phyloP scores from a whole-genome alignment of 306 rosid species.

The Hippophae rhamnoides region DNA sequence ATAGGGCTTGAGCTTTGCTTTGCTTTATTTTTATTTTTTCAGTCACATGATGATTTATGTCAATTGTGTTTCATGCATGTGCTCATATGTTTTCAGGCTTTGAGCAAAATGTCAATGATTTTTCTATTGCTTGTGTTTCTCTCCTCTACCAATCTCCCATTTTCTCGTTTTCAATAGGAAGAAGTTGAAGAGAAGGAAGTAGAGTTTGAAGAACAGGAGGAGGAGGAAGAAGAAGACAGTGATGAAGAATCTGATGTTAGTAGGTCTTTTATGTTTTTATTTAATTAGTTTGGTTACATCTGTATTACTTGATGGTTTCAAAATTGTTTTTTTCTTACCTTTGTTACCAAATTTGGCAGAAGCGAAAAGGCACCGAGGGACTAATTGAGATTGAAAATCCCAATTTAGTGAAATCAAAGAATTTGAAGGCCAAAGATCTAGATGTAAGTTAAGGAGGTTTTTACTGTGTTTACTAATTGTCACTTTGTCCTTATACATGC shows the following conservation, averaged over 20 bases:
- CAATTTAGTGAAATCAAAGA: slow-evolving; percentile 70
- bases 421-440: slow-evolving; percentile 54
- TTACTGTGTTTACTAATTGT: background rate
- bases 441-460: slow-evolving; percentile 50
- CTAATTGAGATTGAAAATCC: slow-evolving; percentile 89
- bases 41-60: too few relatives aligned
- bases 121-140: too few relatives aligned
- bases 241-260: slow-evolving; percentile 43
- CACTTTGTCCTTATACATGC: background rate
- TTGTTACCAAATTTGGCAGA: slow-evolving; percentile 34
- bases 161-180: slow-evolving; percentile 33
- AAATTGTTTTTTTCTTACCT: slow-evolving; percentile 2
- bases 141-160: background rate
- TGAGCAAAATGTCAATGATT: too few relatives aligned
- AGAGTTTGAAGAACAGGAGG: slow-evolving; percentile 20
- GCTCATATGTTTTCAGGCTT: too few relatives aligned
- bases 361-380: slow-evolving; percentile 77
- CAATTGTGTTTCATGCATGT: too few relatives aligned
- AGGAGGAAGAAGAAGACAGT: slow-evolving; percentile 33
- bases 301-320: background rate
- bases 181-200: slow-evolving; percentile 49
- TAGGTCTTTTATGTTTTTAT: slow-evolving; percentile 1
- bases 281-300: slow-evolving; percentile 7
- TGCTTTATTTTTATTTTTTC: too few relatives aligned
- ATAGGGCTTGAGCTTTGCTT: too few relatives aligned